Evolutionary conservation across 2,329 filamentous ascomycete species (phyloP).

Genomic region (Madurella fahalii): DNA sequence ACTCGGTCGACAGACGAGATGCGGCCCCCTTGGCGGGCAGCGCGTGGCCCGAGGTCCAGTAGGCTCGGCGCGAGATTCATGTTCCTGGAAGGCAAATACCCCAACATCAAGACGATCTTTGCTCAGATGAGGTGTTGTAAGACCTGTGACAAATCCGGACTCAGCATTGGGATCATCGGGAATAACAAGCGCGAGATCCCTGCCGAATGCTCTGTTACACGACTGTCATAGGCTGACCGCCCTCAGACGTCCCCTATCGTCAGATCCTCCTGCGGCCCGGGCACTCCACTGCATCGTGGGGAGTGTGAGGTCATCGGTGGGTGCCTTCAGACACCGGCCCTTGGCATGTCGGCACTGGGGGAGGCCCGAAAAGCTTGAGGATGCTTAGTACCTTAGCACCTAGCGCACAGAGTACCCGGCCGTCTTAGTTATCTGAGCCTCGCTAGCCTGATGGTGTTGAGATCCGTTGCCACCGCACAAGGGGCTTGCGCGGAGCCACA

Average conservation of each 20-base stretch:
- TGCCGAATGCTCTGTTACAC: neutral
- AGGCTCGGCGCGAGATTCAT: neutral
- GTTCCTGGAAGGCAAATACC: constrained; percentile 8
- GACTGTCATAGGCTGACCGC: constrained; percentile 3
- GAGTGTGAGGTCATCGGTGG: constrained; percentile 16
- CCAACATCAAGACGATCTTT: constrained; percentile 9
- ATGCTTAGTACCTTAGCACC: neutral
- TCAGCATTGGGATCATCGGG: constrained; percentile 15
- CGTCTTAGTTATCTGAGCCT: too few species aligned
- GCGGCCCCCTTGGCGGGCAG: neutral
- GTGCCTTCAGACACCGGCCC: neutral
- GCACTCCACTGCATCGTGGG: constrained; percentile 3
- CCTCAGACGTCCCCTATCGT: neutral
- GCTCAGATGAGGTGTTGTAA: constrained; percentile 1
- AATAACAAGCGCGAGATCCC: neutral
- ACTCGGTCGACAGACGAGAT: neutral
- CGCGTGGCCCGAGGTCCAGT: neutral
- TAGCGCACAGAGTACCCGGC: too few species aligned
- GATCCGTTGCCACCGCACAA: neutral
- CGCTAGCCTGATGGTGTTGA: neutral
- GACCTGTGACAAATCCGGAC: constrained; percentile 7
- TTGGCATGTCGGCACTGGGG: constrained; percentile 7
- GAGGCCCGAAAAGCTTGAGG: constrained; percentile 2
- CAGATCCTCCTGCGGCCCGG: constrained; percentile 7
- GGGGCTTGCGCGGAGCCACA: too few species aligned